Conservation (phyloP, 352 stramenopile genomes). For the Globisporangium paroecandrum region DNA sequence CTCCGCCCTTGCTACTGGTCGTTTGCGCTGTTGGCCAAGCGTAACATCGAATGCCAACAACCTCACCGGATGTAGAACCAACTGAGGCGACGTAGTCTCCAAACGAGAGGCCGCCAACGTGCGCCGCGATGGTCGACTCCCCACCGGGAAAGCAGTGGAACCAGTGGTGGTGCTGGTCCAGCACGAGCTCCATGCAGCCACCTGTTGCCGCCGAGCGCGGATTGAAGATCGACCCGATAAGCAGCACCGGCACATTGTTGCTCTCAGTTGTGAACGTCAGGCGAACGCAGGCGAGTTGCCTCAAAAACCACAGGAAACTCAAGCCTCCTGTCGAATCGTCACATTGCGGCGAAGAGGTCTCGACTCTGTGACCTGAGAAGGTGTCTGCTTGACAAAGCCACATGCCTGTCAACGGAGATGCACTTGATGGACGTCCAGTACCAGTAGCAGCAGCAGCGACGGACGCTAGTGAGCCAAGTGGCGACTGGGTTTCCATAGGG, state of each 20-base stretch:
- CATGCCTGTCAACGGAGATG: not conserved
- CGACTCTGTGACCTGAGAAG: not conserved
- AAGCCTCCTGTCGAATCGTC: not conserved
- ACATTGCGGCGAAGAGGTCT: not conserved
- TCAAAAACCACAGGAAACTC: conserved; percentile 4
- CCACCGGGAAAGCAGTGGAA: conserved; percentile 3
- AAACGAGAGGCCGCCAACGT: not conserved
- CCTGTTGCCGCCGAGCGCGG: not conserved
- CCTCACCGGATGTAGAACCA: not conserved
- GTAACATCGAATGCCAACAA: not conserved
- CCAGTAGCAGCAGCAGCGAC: no score
- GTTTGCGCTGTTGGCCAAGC: not conserved
- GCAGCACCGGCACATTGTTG: not conserved
- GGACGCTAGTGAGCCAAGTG: not conserved
- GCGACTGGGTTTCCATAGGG: not conserved
- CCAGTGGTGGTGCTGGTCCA: conserved; percentile 8
- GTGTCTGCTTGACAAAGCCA: conserved; percentile 3
- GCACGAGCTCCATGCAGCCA: not conserved
- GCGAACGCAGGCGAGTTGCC: not conserved
- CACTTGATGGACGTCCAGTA: not conserved
- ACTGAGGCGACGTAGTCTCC: conserved; percentile 8
- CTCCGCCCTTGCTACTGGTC: no score
- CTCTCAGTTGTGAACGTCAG: not conserved
- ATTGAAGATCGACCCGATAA: conserved; percentile 3
- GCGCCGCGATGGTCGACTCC: conserved; percentile 2